These are phyloP conservation scores for Tuber magnatum DNA, from an alignment of 495 filamentous ascomycete genomes.

Conservation along the genomic window DNA sequence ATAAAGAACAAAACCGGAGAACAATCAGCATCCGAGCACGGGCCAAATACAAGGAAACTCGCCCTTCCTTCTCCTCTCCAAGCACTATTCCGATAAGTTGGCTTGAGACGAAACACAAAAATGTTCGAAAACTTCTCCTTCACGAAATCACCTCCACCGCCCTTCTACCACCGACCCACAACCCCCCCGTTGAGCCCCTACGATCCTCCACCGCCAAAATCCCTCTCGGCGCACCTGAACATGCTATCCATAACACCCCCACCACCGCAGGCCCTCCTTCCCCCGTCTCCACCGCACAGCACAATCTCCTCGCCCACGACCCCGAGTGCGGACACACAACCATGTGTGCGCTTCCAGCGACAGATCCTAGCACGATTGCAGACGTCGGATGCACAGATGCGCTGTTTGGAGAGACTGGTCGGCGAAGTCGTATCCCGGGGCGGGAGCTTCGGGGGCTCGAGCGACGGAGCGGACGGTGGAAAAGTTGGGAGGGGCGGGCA, in stretches of 20 bases:
- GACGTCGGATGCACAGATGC: slow-evolving; percentile 33
- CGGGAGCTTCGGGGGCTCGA: slow-evolving; percentile 14
- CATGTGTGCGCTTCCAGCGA: slow-evolving; percentile 34
- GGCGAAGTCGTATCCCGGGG: slow-evolving; percentile 29
- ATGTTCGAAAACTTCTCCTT: slow-evolving; percentile 37
- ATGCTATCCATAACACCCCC: neutral
- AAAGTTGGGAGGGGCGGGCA: neutral
- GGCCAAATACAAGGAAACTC: slow-evolving; percentile 3
- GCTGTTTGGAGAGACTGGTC: slow-evolving; percentile 26
- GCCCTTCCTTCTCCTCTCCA: neutral
- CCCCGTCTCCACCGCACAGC: neutral
- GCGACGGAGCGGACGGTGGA: neutral
- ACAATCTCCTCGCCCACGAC: neutral
- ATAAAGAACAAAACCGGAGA: slow-evolving; percentile 1
- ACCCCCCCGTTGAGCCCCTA: slow-evolving; percentile 14
- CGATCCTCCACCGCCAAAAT: neutral
- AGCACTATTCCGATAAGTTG: slow-evolving; percentile 1
- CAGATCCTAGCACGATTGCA: slow-evolving; percentile 34
- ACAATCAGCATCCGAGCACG: neutral
- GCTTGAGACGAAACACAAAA: neutral
- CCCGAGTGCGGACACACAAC: neutral
- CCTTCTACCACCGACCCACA: slow-evolving; percentile 19
- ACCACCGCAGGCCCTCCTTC: neutral
- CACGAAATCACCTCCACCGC: slow-evolving; percentile 13
- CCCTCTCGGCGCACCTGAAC: neutral